Evolutionary conservation across 495 filamentous ascomycete genomes (phyloP), one percentile per base, ranked within the genome.

Genomic region (Penicillium angulare): DNA sequence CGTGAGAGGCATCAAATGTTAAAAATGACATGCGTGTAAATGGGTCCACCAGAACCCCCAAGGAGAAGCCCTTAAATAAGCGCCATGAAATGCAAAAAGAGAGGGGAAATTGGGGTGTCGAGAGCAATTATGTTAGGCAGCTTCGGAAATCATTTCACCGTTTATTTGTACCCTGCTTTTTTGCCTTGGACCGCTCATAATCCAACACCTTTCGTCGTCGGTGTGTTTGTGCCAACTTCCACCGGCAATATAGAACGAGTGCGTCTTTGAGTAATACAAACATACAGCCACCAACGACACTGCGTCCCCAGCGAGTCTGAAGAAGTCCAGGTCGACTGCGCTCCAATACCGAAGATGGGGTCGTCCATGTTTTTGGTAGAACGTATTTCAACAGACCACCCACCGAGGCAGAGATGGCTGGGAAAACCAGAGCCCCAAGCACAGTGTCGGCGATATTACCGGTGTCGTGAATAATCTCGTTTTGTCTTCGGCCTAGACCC

Each of bases 211-310:
- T 81, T 63, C 89, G 73, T 38, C 79, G 75, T 42, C 78, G 71
- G 69, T 86, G 83, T 45, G 82, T 82, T 66, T 86, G 80, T 27
- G 86, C 89, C 55, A 83, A 69, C 60, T 81, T 81, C 74, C 87
- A 92, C 56, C 86, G 82, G 41, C 82, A 82, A 63, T 90, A 93
- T 6, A 93, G 73, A 54, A 83, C 71, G 44, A 91, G 69, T 4
- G 81, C 85, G 65, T 95, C 89, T 57, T 86, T 88, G 6, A 91
- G 61, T 17, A 91, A 79, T 38, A 92, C 83, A 55, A 88, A 91
- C 36, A 89, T 72, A 64, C 88, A 92, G 0, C 89, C 89, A 10
- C 89, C 89, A 5, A 88, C 77, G 2, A 93, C 73, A 55, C 86
- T 93, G 42, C 89, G 78, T 7, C 88, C 89, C 86, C 89, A 93